Evolutionary conservation across 75 land plant species (phyloP).

Genomic region (Sequoiadendron giganteum): DNA sequence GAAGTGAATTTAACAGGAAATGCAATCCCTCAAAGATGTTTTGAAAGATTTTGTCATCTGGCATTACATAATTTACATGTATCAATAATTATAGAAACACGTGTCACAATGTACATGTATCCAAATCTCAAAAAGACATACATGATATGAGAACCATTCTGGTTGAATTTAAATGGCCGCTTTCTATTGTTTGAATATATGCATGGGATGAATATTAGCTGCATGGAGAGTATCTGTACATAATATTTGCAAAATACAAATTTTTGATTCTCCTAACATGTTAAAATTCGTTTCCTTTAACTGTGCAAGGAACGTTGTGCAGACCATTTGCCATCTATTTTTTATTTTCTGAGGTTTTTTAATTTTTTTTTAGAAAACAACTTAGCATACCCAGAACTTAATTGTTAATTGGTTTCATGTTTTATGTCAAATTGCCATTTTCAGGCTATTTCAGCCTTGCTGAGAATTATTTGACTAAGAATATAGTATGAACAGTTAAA

Average conservation of each 20-base stretch:
- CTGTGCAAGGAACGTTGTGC: background rate
- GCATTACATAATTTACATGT: background rate
- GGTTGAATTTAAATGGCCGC: background rate
- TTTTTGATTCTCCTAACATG: background rate
- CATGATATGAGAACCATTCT: background rate
- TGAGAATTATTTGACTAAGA: no score
- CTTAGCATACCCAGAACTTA: background rate
- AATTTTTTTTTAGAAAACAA: background rate
- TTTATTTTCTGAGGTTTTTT: background rate
- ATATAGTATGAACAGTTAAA: no score
- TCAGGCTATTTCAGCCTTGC: no score
- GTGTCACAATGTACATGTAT: background rate
- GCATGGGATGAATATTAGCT: background rate
- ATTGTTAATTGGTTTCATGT: background rate
- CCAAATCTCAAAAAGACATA: background rate
- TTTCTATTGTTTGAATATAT: background rate
- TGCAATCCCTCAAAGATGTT: background rate
- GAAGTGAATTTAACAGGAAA: background rate
- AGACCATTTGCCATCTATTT: background rate
- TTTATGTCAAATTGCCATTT: background rate
- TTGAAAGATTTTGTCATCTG: background rate
- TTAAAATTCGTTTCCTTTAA: background rate
- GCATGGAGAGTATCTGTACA: background rate
- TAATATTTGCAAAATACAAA: background rate
- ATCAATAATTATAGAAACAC: background rate